Evolutionary conservation across 768 basidiomycete genomes (phyloP).

Genomic region (Lactifluus pinguis): DNA sequence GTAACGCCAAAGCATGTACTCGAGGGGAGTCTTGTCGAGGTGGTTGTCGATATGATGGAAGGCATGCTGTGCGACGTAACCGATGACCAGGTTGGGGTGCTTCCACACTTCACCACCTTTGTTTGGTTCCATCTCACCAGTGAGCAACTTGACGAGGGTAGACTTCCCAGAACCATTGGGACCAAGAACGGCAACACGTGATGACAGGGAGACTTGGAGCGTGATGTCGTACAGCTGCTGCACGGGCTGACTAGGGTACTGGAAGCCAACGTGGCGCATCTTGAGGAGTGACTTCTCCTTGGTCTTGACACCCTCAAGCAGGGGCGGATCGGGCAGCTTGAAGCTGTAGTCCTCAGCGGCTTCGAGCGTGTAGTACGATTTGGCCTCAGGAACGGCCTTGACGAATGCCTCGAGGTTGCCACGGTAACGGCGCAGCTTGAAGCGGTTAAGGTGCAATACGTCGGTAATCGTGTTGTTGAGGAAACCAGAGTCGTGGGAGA

Average conservation of each 20-base stretch:
- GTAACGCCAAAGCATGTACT: slow-evolving; percentile 99
- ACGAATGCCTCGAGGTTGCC: slow-evolving; percentile 96
- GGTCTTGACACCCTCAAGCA: slow-evolving; percentile 99
- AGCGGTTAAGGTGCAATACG: slow-evolving; percentile 94
- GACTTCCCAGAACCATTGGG: slow-evolving; percentile 99
- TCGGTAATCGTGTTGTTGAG: slow-evolving; percentile 98
- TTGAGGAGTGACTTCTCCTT: slow-evolving; percentile 96
- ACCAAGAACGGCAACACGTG: slow-evolving; percentile 96
- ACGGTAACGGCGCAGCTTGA: slow-evolving; percentile 92
- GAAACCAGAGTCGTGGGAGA: slow-evolving; percentile 97
- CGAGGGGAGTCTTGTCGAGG: slow-evolving; percentile 96
- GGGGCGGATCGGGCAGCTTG: slow-evolving; percentile 94
- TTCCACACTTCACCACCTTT: slow-evolving; percentile 97
- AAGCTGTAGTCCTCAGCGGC: slow-evolving; percentile 96
- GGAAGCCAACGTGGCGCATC: slow-evolving; percentile 97
- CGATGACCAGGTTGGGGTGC: slow-evolving; percentile 98
- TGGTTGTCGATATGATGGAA: slow-evolving; percentile 99
- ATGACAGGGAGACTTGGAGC: slow-evolving; percentile 94
- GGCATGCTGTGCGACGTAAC: slow-evolving; percentile 97
- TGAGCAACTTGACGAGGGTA: slow-evolving; percentile 93
- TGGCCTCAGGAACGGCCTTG: slow-evolving; percentile 90
- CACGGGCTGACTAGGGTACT: slow-evolving; percentile 77
- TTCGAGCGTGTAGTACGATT: slow-evolving; percentile 95
- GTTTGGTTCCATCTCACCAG: slow-evolving; percentile 94
- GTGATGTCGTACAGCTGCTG: slow-evolving; percentile 93